Base-by-base conservation (phyloP, 148 eudicot genomes). In the Bassia scoparia region DNA sequence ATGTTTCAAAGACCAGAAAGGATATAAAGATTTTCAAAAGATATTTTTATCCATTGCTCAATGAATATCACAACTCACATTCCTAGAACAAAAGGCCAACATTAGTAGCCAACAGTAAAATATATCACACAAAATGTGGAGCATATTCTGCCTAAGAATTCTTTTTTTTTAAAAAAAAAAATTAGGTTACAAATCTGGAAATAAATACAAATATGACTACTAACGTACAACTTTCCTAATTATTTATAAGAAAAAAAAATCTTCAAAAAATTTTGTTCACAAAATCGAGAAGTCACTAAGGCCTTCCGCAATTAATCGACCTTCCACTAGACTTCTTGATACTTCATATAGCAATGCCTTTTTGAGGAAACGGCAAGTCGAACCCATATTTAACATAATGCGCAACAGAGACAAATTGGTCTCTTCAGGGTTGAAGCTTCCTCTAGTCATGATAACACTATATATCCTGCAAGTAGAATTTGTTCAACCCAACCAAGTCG, bases 191-290 rank as follows among this genome's bases (percentile, higher is more conserved):
- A 74, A 73, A 61, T 50, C 23, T 61, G 52, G 29, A 44, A n/a
- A 48, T 38, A 61, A 13, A 60, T 27, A 24, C 18, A 68, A 68
- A 29, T 68, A 68, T 62, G 52, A 62, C 62, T 20, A 26, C 77
- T 49, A 73, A 66, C 46, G 37, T 74, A 70, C 70, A 29, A n/a
- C 30, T 62, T 13, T 58, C 75, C 67, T 73, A 73, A 37, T 49
- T 46, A 64, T 50, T 60, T 68, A 74, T 26, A 61, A 62, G 29
- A 24, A 48, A 16, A 24, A 63, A 43, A 21, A 34, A 26, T 30
- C 38, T 50, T 13, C 46, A 56, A 41, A 79, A 63, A 27, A 69
- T 70, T 69, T 52, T 55, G 60, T 75, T 69, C 29, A 29, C 67
- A 53, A 24, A 67, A 62, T 38, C 37, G 17, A 74, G 77, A 55